phyloP scores from a whole-genome alignment of 257 asterid genomes.

The Solanum pinnatisectum region DNA sequence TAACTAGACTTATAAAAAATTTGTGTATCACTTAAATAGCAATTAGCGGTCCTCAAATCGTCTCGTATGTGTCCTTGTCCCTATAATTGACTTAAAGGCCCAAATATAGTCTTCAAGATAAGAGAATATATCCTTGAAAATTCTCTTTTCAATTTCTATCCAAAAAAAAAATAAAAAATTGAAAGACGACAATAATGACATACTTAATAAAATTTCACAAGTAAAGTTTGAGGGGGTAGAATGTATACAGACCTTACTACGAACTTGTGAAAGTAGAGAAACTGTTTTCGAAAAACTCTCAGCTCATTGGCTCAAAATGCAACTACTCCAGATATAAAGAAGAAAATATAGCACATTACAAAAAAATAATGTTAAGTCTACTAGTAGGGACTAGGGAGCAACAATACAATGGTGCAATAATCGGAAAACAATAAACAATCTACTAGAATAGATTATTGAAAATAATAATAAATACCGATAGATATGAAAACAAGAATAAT shows the following conservation, averaged over 20 bases:
- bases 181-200: background rate
- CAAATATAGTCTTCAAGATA: background rate
- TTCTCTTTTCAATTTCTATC: background rate
- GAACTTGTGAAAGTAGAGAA: too few relatives aligned
- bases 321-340: too few relatives aligned
- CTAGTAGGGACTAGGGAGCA: background rate
- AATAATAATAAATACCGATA: too few relatives aligned
- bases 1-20: background rate
- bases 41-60: background rate
- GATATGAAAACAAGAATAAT: background rate
- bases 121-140: background rate
- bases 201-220: background rate
- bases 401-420: too few relatives aligned
- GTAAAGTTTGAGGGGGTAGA: background rate
- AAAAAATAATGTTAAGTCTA: too few relatives aligned
- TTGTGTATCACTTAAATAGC: background rate
- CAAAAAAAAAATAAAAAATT: too few relatives aligned
- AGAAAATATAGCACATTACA: background rate
- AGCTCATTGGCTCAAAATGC: too few relatives aligned
- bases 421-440: background rate
- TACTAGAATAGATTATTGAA: background rate
- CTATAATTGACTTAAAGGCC: background rate
- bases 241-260: rapidly evolving
- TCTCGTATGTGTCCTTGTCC: background rate
- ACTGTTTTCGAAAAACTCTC: too few relatives aligned